These are phyloP conservation scores for Dendryphion nanum DNA, from an alignment of 2,329 filamentous ascomycete species.

Conservation along the genomic window DNA sequence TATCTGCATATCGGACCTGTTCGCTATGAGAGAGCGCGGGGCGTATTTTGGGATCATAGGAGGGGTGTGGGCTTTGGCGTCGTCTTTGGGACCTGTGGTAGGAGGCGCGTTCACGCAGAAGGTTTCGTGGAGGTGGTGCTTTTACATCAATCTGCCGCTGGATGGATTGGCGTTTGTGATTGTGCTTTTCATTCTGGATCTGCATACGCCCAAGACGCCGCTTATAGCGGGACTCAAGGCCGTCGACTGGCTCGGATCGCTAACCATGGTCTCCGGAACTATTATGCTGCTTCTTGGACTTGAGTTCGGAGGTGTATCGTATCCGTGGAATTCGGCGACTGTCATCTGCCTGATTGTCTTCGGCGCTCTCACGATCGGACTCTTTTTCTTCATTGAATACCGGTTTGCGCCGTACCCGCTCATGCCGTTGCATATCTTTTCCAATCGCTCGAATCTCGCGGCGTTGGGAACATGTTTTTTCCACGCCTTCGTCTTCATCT, in stretches of 20 bases:
- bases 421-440: conserved; percentile 73
- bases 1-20: conserved; percentile 63
- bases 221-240: conserved; percentile 61
- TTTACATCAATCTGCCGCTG: conserved; percentile 64
- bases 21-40: conserved; percentile 58
- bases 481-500: conserved; percentile 76
- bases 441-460: conserved; percentile 62
- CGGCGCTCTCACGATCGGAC: conserved; percentile 58
- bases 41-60: conserved; percentile 66
- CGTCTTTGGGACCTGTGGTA: conserved; percentile 64
- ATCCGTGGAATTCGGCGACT: conserved; percentile 70
- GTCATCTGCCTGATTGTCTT: conserved; percentile 78
- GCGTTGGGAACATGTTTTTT: conserved; percentile 66
- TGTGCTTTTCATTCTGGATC: conserved; percentile 59
- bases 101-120: conserved; percentile 66
- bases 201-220: conserved; percentile 66
- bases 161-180: conserved; percentile 60
- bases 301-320: conserved; percentile 74
- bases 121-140: conserved; percentile 64
- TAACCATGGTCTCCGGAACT: conserved; percentile 71
- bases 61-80: conserved; percentile 65
- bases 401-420: conserved; percentile 73
- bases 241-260: conserved; percentile 64
- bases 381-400: conserved; percentile 74
- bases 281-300: conserved; percentile 85